phyloP scores from a whole-genome alignment of 331 rosid genomes.

The Pyracantha coccinea region DNA sequence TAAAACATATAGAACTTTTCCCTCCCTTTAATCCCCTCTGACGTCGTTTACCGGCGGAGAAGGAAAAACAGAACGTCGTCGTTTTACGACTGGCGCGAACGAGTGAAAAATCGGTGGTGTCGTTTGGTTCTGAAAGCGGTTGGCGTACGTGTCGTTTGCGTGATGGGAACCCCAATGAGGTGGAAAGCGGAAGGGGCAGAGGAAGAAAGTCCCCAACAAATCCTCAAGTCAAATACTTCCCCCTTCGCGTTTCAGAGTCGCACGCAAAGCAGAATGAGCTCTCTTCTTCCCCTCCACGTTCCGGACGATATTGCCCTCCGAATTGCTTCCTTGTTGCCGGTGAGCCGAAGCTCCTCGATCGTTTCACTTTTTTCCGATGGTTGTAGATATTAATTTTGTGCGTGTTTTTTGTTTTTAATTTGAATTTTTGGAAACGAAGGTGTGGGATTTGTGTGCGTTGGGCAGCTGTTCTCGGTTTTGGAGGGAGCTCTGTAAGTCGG shows the following conservation, averaged over 20 bases:
- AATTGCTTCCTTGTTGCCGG: constrained; percentile 61
- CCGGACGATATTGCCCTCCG: constrained; percentile 58
- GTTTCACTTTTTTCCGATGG: not conserved
- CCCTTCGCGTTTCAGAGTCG: not conserved
- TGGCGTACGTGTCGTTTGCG: not conserved
- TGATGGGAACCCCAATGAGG: not conserved
- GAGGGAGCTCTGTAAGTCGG: constrained; percentile 45
- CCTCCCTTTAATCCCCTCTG: too few relatives aligned
- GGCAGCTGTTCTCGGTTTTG: constrained; percentile 63
- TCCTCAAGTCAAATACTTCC: not conserved
- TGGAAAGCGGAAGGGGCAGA: not conserved
- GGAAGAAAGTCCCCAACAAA: not conserved
- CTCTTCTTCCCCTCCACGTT: constrained; percentile 13
- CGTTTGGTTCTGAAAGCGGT: not conserved
- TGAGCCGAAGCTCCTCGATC: not conserved
- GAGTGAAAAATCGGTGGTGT: not conserved
- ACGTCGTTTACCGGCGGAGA: too few relatives aligned
- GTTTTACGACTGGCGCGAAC: not conserved
- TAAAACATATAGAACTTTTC: too few relatives aligned
- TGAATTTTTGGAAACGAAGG: constrained; percentile 26
- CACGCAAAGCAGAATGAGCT: not conserved
- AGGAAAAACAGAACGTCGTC: too few relatives aligned
- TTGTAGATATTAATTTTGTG: not conserved
- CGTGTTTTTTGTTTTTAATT: not conserved
- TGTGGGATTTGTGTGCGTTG: constrained; percentile 66